These are phyloP conservation scores for Thuidium tamariscinum DNA, from an alignment of 225 moss, liverwort and hornwort species.

Conservation along the genomic window DNA sequence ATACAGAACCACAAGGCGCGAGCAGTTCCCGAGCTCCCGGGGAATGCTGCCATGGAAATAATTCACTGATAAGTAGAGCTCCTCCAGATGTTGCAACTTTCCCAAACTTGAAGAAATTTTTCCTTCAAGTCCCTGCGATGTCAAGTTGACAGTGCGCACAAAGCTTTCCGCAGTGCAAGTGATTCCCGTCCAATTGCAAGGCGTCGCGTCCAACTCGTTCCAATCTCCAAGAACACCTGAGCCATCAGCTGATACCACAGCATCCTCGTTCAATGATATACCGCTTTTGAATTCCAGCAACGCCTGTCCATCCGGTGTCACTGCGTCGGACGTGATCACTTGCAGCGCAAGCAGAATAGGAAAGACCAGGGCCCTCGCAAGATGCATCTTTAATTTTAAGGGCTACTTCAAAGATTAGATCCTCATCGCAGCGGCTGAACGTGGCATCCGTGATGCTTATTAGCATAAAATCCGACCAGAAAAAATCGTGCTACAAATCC, in stretches of 20 bases:
- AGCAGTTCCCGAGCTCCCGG: conserved; percentile 29
- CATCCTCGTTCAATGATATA: neutral
- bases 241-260: neutral
- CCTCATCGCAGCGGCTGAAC: neutral
- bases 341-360: conserved; percentile 1
- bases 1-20: conserved; percentile 5
- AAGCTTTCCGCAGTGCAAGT: neutral
- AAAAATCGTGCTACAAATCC: neutral
- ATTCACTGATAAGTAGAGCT: conserved; percentile 11
- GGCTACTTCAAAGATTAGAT: neutral
- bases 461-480: neutral
- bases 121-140: conserved; percentile 14
- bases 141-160: conserved; percentile 15
- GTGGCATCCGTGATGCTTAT: neutral
- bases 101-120: conserved; percentile 27
- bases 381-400: neutral
- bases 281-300: conserved; percentile 25
- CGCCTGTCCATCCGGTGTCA: conserved; percentile 26
- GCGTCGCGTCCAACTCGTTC: conserved; percentile 19
- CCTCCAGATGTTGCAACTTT: conserved; percentile 9
- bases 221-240: conserved; percentile 1
- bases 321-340: neutral
- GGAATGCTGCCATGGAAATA: conserved; percentile 22
- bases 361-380: neutral
- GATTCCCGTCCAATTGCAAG: conserved; percentile 33